Evolutionary conservation across 768 basidiomycete genomes (phyloP).

Genomic region (Rubroboletus pulcherrimus): DNA sequence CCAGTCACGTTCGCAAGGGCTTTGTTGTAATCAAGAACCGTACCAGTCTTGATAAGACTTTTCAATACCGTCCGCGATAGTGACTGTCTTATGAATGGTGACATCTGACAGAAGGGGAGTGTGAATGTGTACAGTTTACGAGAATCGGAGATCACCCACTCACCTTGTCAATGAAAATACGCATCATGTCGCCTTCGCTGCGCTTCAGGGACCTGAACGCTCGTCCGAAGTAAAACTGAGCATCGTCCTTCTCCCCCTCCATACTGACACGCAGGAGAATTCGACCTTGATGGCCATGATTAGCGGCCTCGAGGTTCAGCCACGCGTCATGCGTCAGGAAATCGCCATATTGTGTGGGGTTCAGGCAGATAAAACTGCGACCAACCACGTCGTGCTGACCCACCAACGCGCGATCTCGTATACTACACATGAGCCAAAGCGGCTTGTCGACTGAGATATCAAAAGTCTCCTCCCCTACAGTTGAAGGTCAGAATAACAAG

Average conservation of each 20-base stretch:
- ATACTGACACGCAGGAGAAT: conserved; percentile 88
- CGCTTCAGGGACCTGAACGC: conserved; percentile 92
- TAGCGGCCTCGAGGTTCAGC: conserved; percentile 76
- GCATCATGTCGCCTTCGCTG: conserved; percentile 92
- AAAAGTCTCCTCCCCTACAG: conserved; percentile 92
- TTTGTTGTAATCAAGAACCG: conserved; percentile 81
- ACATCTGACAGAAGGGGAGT: conserved; percentile 58
- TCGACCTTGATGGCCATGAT: conserved; percentile 54
- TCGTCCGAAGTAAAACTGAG: conserved; percentile 94
- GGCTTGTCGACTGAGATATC: conserved; percentile 90
- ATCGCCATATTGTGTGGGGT: conserved; percentile 85
- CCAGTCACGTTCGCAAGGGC: conserved; percentile 79
- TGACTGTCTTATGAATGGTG: conserved; percentile 86
- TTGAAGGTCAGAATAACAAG: conserved; percentile 3
- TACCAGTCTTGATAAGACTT: conserved; percentile 63
- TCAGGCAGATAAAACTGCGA: conserved; percentile 86
- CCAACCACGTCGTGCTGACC: conserved; percentile 94
- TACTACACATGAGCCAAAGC: conserved; percentile 96
- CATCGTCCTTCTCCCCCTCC: conserved; percentile 99
- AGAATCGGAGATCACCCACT: not conserved
- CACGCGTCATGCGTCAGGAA: conserved; percentile 88
- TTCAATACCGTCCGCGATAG: conserved; percentile 75
- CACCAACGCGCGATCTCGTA: conserved; percentile 84
- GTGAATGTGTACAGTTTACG: not conserved
- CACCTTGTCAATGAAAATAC: conserved; percentile 97